These are phyloP conservation scores for Peribolospora kevripleyi DNA, from an alignment of 768 basidiomycete species.

Conservation along the genomic window DNA sequence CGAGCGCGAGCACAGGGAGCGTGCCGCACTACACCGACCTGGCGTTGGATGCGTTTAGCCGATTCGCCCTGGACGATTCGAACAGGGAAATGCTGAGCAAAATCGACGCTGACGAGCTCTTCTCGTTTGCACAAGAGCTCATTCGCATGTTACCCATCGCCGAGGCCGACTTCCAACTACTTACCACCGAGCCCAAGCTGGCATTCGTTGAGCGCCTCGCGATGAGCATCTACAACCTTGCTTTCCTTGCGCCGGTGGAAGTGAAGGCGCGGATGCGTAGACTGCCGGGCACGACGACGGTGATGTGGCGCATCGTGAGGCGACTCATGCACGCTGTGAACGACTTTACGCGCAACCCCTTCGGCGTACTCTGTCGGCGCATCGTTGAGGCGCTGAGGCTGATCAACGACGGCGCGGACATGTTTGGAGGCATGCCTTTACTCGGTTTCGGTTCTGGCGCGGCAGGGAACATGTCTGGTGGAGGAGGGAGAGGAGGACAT, in stretches of 20 bases:
- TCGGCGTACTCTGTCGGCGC: too few relatives aligned
- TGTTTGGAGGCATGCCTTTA: too few relatives aligned
- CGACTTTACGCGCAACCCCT: too few relatives aligned
- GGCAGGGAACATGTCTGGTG: too few relatives aligned
- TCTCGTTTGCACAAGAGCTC: slow-evolving; percentile 40
- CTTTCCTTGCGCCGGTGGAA: slow-evolving; percentile 53
- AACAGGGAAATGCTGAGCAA: slow-evolving; percentile 51
- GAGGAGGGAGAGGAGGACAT: too few relatives aligned
- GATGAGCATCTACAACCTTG: slow-evolving; percentile 63
- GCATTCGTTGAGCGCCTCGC: slow-evolving; percentile 53
- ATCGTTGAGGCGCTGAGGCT: too few relatives aligned
- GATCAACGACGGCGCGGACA: too few relatives aligned
- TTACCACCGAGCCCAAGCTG: slow-evolving; percentile 37
- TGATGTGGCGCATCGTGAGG: slow-evolving; percentile 28
- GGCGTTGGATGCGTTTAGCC: slow-evolving; percentile 67
- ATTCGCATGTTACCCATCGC: slow-evolving; percentile 62
- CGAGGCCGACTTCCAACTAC: slow-evolving; percentile 37
- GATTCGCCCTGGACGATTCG: slow-evolving; percentile 44
- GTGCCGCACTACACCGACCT: slow-evolving; percentile 25
- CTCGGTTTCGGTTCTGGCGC: too few relatives aligned
- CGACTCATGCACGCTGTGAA: background rate
- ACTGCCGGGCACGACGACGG: slow-evolving; percentile 38
- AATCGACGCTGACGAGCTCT: slow-evolving; percentile 33
- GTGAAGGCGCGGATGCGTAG: slow-evolving; percentile 47
- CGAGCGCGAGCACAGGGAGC: too few relatives aligned